Evolutionary conservation across 2,329 filamentous ascomycete genomes (phyloP), one percentile per base, ranked within the genome.

Genomic region (Colletotrichum kahawae): DNA sequence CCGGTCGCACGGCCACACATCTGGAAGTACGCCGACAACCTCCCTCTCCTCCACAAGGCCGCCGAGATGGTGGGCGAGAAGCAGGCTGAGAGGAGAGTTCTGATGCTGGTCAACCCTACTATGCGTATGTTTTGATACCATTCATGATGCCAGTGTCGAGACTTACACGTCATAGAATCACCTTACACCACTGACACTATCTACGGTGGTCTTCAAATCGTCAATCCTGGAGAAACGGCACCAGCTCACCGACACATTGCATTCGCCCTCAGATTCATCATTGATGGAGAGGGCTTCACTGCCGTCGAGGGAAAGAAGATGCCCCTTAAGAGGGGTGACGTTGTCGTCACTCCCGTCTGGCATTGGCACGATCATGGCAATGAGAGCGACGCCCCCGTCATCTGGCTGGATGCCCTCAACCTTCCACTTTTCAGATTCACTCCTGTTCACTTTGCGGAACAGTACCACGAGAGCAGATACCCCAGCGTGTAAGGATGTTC

Each of bases 321-420:
- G 77, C 81, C 83, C 3, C 88, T 92, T 79, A 78, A 84, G 24
- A 83, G 86, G 3, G 89, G 90, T 10, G 90, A 92, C 76, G 88
- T 92, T 2, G 88, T 92, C 16, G 80, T 91, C 1, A 92, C 90
- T 0, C 90, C 90, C 0, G 87, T 85, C 0, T 92, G 90, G 90
- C 88, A 90, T 78, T 92, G 88, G 85, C 90, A 91, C 75, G 90
- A 92, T 74, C 90, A 92, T 71, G 90, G 90, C 4, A 91, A 91
- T 63, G 89, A 92, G 71, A 87, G 89, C 10, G 82, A 84, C 1
- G 84, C 84, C 2, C 88, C 89, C 0, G 88, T 91, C 79, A 87
- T 92, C 33, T 92, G 90, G 90, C 82, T 92, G 2, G 90, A 92
- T 78, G 88, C 86, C 5, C 79, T 92, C 2, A 88, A 92, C 80